A percentile compares a stretch with the other conserved stretches of the same genome.
Evolutionary conservation across 140 eudicot species (phyloP).

Genomic region (Stevia rebaudiana): DNA sequence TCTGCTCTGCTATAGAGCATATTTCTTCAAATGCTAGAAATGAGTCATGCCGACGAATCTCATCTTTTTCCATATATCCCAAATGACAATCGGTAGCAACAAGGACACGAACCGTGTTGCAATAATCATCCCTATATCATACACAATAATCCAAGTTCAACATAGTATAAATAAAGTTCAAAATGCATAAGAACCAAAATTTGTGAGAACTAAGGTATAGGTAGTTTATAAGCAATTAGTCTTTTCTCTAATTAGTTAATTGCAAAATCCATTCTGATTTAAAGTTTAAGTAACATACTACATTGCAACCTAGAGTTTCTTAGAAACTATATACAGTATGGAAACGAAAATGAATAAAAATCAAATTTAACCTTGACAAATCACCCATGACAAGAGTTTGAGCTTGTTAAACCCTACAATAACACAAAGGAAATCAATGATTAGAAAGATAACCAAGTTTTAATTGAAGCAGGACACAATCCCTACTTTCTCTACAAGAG

Average conservation of each 20-base stretch:
- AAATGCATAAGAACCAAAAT: too few relatives aligned
- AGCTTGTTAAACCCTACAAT: constrained; percentile 35
- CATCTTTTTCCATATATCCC: constrained; percentile 97
- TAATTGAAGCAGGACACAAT: neutral
- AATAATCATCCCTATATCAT: constrained; percentile 65
- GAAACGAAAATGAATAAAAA: neutral
- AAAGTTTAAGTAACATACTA: neutral
- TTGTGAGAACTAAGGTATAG: neutral
- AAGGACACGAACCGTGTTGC: constrained; percentile 70
- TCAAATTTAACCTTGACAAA: constrained; percentile 30
- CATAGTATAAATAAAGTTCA: neutral
- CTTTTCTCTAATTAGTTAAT: neutral
- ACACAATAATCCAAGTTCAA: neutral
- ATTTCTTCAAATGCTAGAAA: constrained; percentile 95
- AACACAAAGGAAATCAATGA: neutral
- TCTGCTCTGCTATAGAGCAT: constrained; percentile 88
- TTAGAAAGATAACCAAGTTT: constrained; percentile 11
- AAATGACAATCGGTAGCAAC: constrained; percentile 95
- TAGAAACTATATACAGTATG: neutral
- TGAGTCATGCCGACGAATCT: constrained; percentile 90
- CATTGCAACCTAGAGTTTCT: neutral
- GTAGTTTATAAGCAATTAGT: neutral
- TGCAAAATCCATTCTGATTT: neutral
- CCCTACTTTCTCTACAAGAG: neutral
- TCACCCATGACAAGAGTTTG: constrained; percentile 35